A percentile compares a stretch with the other conserved stretches of the same genome.
These are phyloP conservation scores for Mortierella sp. DNA, from an alignment of 371 early-diverging fungal species.

Conservation along the genomic window DNA sequence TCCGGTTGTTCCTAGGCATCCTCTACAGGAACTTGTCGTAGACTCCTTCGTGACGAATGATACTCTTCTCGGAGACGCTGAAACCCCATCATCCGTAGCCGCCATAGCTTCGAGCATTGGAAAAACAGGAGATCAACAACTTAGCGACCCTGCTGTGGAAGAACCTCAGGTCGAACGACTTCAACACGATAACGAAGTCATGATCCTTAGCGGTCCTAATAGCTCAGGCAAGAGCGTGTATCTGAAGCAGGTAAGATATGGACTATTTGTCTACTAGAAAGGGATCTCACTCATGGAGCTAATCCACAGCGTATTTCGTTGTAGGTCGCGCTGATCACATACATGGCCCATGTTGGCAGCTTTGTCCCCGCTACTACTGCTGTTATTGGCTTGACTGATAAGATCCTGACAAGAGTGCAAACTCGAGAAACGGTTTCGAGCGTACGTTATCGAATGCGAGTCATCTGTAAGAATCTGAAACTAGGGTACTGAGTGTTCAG, in stretches of 20 bases:
- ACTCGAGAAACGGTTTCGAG: constrained; percentile 66
- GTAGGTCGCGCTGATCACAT: constrained; percentile 71
- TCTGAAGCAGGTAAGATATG: constrained; percentile 78
- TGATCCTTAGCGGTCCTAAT: constrained; percentile 82
- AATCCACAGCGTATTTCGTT: no score
- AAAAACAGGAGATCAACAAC: constrained; percentile 1
- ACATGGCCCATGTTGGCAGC: constrained; percentile 95
- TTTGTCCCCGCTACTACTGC: constrained; percentile 94
- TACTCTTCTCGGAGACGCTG: constrained; percentile 58
- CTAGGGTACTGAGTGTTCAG: no score
- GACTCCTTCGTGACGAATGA: constrained; percentile 76
- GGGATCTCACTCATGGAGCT: no score
- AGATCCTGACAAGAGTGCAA: constrained; percentile 85
- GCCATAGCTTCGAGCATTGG: neutral
- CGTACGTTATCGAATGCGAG: no score
- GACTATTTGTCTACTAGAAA: no score
- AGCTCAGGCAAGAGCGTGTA: constrained; percentile 85
- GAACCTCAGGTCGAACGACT: neutral
- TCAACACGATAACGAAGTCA: constrained; percentile 50
- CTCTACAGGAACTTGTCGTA: constrained; percentile 74
- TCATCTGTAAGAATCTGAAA: no score
- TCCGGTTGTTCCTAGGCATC: no score
- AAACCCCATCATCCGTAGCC: neutral
- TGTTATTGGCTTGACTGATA: constrained; percentile 87
- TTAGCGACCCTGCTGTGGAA: neutral